Base-by-base conservation (phyloP, 345 rosid genomes). In the Theobroma cacao region DNA sequence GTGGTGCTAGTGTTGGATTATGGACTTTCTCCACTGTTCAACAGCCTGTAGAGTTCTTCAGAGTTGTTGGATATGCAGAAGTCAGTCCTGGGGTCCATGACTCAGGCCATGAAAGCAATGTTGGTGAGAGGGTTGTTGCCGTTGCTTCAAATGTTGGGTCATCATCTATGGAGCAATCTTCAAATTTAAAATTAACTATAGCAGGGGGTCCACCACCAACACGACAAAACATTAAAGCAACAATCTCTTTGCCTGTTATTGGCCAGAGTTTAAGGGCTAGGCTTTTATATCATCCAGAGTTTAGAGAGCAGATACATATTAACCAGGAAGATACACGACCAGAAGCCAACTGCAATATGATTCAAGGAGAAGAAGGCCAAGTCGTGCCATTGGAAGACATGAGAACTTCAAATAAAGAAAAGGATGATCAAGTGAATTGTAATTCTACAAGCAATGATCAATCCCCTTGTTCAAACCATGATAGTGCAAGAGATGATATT, bases 191-290 rank as follows among this genome's bases (percentile, higher is more conserved):
- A 50, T 84, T 91, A 66, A 90, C 93, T 31, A 94, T 96, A 85
- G 99, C 98, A 15, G 98, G 99, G 65, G 99, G 98, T 80, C 98
- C 93, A 13, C 95, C 91, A 48, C 93, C 98, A 36, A 88, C 97
- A 70, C 85, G 80, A 77, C 98, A 93, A 80, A 94, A 91, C 85
- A 93, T 92, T 80, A 97, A 90, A 86, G 98, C 99, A 59, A 90
- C 86, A 62, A 90, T 97, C 74, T 90, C 94, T 5, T 75, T 94
- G 66, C 98, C 98, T 53, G 81, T 94, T 76, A 84, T 97, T 78
- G 95, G 98, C 71, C 88, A 84, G 83, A 86, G 84, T 83, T 85
- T 97, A 78, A 86, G 95, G 91, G 90, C 93, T 72, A 86, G 89
- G 80, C 78, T 97, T 80, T 92, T 90, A 69, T 80, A 82, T 80